phyloP scores from a whole-genome alignment of 2,329 filamentous ascomycete genomes.

The Didymella keratinophila region DNA sequence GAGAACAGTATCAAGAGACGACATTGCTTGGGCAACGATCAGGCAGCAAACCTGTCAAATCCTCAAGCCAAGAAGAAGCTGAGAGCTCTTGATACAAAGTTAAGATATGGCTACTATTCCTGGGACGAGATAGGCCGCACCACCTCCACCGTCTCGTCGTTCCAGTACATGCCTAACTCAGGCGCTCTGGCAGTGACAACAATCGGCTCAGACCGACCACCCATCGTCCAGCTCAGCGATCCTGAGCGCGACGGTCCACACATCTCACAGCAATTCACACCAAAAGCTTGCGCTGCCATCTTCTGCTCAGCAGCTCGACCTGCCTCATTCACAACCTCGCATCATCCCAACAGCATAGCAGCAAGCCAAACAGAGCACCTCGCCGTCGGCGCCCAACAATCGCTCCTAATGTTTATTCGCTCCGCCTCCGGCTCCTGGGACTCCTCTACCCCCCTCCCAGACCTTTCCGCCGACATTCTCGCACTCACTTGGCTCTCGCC shows the following conservation, averaged over 20 bases:
- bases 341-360: slow-evolving; percentile 26
- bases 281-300: slow-evolving; percentile 35
- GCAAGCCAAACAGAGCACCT: slow-evolving; percentile 38
- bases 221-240: slow-evolving; percentile 39
- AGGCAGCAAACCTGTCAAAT: slow-evolving; percentile 1
- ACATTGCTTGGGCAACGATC: slow-evolving; percentile 9
- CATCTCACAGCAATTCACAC: slow-evolving; percentile 41
- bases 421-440: slow-evolving; percentile 34
- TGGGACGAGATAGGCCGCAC: slow-evolving; percentile 35
- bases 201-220: slow-evolving; percentile 38
- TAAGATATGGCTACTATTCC: slow-evolving; percentile 30
- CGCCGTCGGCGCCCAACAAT: slow-evolving; percentile 41
- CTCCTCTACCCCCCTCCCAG: slow-evolving; percentile 11
- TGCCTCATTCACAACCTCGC: slow-evolving; percentile 19
- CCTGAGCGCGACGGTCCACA: slow-evolving; percentile 37
- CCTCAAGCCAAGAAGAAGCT: not conserved
- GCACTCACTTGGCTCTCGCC: slow-evolving; percentile 46
- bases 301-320: slow-evolving; percentile 40
- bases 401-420: slow-evolving; percentile 37
- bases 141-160: slow-evolving; percentile 42
- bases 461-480: slow-evolving; percentile 39
- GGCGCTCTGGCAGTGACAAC: slow-evolving; percentile 43
- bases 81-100: slow-evolving; percentile 10
- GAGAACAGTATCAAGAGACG: slow-evolving; percentile 35
- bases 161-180: slow-evolving; percentile 39